Conservation (phyloP, 306 rosid genomes). For the Cercis canadensis region DNA sequence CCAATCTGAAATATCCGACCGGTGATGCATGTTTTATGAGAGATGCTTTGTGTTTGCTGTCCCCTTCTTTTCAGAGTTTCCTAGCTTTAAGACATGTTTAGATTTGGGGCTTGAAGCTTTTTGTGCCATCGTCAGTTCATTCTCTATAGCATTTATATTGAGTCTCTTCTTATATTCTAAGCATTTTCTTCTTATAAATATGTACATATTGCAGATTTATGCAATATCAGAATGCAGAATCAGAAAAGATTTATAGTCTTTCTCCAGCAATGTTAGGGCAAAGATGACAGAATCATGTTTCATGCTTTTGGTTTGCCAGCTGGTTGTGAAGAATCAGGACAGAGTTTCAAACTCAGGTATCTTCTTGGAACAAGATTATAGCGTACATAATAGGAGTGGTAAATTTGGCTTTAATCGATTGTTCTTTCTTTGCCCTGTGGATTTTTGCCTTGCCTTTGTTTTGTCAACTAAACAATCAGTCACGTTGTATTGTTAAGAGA, state of each 20-base stretch:
- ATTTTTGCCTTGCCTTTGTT: conserved; percentile 12
- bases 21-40: no score
- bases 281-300: conserved; percentile 21
- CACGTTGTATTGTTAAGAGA: no score
- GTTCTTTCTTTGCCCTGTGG: conserved; percentile 27
- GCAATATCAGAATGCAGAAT: conserved; percentile 29
- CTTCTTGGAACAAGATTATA: conserved; percentile 18
- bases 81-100: no score
- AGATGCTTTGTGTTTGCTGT: no score
- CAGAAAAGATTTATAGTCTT: background rate
- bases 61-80: no score
- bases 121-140: conserved; percentile 1
- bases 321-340: conserved; percentile 29
- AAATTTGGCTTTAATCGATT: conserved; percentile 20
- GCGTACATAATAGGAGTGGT: conserved; percentile 21
- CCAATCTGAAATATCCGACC: no score
- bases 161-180: conserved; percentile 27
- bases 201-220: conserved; percentile 40
- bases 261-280: conserved; percentile 3
- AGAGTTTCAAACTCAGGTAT: conserved; percentile 26
- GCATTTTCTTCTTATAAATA: conserved; percentile 14
- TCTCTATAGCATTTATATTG: background rate
- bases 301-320: conserved; percentile 25
- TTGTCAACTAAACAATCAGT: conserved; percentile 10
- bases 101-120: no score